Base-by-base conservation (phyloP, 1,139 yeast species). In the Lipomyces yarrowii region DNA sequence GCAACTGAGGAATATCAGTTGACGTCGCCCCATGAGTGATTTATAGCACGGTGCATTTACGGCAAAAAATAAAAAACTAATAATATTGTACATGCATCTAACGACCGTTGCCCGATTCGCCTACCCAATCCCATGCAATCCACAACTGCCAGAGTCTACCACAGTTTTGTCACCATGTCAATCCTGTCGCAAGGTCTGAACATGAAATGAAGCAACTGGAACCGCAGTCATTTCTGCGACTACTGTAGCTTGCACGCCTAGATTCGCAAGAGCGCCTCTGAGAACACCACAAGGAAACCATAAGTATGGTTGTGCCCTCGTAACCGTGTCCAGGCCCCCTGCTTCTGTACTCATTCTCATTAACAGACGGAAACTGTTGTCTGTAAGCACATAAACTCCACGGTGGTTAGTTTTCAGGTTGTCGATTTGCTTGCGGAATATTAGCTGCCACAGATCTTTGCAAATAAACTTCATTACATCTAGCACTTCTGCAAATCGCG, bases 391-490 rank as follows among this genome's bases (percentile, higher is more conserved):
- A 77, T 87, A 91, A 0, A 94, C 89, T 5, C 96, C 86, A 61
- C 96, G 79, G 76, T 94, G 98, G 76, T 94, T 94, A 0, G 99
- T 94, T 70, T 96, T 84, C 69, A 94, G 81, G 74, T 91, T 92
- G 77, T 92, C 97, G 82, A 94, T 91, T 77, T 90, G 98, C 77
- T 92, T 94, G 59, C 87, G 86, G 78, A 87, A 92, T 54, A 93
- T 75, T 62, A 84, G 79, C 72, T 85, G 86, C 98, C 98, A 93
- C 51, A 93, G 89, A 73, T 94, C 98, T 61, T 96, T 85, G 77
- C 98, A 92, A 1, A 93, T 86, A 74, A 91, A 92, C 78, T 93
- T 93, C 92, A 93, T 90, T 61, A 92, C 85, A 71, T 91, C 94
- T 59, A 93, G 77, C 30, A 89, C 82, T 69, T 90, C 94, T 62